A percentile compares a stretch with the other conserved stretches of the same genome.
Evolutionary conservation across 352 stramenopile species (phyloP).

Genomic region (Pythium angustatum): DNA sequence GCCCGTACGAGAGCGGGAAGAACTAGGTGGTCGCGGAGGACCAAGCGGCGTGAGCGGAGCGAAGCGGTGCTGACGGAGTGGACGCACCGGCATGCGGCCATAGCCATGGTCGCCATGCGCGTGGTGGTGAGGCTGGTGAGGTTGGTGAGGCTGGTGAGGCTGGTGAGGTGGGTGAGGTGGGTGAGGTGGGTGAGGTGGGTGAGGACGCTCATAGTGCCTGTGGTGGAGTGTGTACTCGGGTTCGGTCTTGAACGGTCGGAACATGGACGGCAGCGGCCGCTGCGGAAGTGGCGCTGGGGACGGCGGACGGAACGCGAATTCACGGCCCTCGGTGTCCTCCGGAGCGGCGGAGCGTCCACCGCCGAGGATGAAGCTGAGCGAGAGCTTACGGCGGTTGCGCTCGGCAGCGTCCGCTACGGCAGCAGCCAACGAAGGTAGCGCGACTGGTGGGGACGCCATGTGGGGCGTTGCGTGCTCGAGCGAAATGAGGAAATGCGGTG

Average conservation of each 20-base stretch:
- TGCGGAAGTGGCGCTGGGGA: neutral
- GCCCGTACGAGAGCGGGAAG: neutral
- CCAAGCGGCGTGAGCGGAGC: neutral
- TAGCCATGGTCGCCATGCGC: neutral
- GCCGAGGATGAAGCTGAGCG: slow-evolving; percentile 12
- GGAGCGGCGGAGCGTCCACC: neutral
- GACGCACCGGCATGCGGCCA: slow-evolving; percentile 3
- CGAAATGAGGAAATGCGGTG: neutral
- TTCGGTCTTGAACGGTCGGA: slow-evolving; percentile 1
- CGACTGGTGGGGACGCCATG: neutral
- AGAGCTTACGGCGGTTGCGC: slow-evolving; percentile 5
- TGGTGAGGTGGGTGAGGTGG: neutral
- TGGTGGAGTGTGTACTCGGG: neutral
- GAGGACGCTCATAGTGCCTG: too few species aligned
- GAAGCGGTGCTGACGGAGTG: slow-evolving; percentile 9
- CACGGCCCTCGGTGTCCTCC: neutral
- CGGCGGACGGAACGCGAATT: neutral
- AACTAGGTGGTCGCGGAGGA: neutral
- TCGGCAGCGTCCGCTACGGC: slow-evolving; percentile 1
- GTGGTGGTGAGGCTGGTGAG: neutral
- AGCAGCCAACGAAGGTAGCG: neutral
- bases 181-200: neutral
- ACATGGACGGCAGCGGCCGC: slow-evolving; percentile 9
- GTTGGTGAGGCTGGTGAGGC: neutral
- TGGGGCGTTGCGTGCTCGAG: neutral